Conservation (phyloP, 352 stramenopile genomes). For the Achlya hypogyna region DNA sequence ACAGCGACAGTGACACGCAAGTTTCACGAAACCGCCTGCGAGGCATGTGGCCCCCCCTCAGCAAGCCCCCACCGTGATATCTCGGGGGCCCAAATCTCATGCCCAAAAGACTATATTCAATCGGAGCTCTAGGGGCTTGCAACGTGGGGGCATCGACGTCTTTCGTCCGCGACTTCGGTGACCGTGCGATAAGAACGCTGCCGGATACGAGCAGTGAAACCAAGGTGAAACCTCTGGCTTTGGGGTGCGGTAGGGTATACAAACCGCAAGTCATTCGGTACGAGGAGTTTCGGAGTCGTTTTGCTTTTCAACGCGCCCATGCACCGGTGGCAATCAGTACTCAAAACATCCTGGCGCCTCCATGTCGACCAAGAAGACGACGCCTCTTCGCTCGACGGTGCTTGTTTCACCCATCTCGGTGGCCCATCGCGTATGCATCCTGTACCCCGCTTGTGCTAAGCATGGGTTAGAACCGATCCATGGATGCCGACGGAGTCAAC, state of each 20-base stretch:
- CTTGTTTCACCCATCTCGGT: conserved; percentile 47
- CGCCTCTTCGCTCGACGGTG: conserved; percentile 17
- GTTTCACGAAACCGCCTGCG: neutral
- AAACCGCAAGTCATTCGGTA: neutral
- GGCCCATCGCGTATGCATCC: conserved; percentile 31
- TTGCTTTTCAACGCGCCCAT: conserved; percentile 12
- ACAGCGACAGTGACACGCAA: neutral
- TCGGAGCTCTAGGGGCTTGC: no score
- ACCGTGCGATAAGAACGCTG: no score
- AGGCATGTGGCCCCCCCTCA: neutral
- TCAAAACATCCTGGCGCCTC: neutral
- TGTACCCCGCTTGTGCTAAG: neutral
- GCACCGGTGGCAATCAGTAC: neutral
- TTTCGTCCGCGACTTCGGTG: no score
- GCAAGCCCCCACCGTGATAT: neutral
- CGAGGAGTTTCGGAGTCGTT: conserved; percentile 13
- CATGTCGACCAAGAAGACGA: conserved; percentile 26
- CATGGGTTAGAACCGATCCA: conserved; percentile 3
- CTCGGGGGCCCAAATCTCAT: neutral
- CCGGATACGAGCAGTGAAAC: no score
- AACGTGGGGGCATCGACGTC: no score
- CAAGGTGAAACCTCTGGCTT: neutral
- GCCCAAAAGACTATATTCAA: neutral
- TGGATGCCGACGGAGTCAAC: conserved; percentile 31
- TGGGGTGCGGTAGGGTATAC: neutral